A percentile compares a stretch with the other conserved stretches of the same genome.
These are phyloP conservation scores for Williopsis jadinii DNA, from an alignment of 1,139 yeast genomes.

Conservation along the genomic window DNA sequence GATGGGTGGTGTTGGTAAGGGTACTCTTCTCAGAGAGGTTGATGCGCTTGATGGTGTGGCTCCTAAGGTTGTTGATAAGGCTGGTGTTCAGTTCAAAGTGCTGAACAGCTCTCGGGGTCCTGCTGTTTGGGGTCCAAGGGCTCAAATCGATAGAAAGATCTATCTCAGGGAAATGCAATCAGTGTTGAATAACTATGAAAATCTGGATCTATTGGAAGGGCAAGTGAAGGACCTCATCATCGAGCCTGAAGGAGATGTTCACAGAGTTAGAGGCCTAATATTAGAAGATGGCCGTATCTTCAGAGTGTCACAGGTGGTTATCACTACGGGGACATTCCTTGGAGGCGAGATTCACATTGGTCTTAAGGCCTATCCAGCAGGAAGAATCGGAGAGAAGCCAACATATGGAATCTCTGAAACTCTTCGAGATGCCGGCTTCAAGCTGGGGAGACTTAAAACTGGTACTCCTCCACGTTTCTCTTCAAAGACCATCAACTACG, in stretches of 20 bases:
- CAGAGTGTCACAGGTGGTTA: constrained; percentile 61
- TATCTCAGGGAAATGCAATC: constrained; percentile 78
- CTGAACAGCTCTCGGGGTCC: constrained; percentile 88
- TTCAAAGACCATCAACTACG: constrained; percentile 61
- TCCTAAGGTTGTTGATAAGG: constrained; percentile 74
- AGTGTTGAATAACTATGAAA: constrained; percentile 51
- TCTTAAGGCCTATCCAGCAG: constrained; percentile 70
- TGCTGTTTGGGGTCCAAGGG: constrained; percentile 98
- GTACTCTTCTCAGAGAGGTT: constrained; percentile 83
- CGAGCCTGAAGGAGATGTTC: constrained; percentile 34
- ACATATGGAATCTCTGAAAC: constrained; percentile 86
- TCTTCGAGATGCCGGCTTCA: constrained; percentile 67
- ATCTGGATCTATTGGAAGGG: constrained; percentile 59
- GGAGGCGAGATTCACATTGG: constrained; percentile 96
- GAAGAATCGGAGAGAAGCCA: constrained; percentile 89
- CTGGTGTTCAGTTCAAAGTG: constrained; percentile 89
- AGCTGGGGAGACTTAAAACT: constrained; percentile 85
- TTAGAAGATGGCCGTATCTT: constrained; percentile 60
- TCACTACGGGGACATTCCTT: constrained; percentile 93
- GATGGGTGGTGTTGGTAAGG: constrained; percentile 98
- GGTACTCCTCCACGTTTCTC: constrained; percentile 95
- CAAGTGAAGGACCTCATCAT: constrained; percentile 83
- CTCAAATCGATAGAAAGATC: constrained; percentile 84
- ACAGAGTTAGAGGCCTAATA: constrained; percentile 57
- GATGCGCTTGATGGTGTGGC: constrained; percentile 96